These are phyloP conservation scores for Yarrowia sp. DNA, from an alignment of 805 yeast species.

Conservation along the genomic window DNA sequence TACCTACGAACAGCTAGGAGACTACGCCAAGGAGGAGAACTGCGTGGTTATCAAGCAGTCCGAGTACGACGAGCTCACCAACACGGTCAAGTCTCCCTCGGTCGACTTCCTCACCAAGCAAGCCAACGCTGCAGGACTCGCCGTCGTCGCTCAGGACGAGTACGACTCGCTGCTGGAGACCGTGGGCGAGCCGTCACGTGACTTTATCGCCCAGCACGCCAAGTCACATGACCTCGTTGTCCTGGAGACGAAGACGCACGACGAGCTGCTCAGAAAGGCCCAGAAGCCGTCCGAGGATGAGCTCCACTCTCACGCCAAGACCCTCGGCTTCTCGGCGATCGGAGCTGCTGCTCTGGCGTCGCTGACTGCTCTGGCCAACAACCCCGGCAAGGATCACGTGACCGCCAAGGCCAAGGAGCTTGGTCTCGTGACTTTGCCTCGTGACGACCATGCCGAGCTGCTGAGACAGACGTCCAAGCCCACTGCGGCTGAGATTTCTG, in stretches of 20 bases:
- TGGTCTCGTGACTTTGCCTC: slow-evolving; percentile 49
- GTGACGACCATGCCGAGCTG: slow-evolving; percentile 47
- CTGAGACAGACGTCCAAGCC: slow-evolving; percentile 39
- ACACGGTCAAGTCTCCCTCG: slow-evolving; percentile 5
- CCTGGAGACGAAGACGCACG: slow-evolving; percentile 49
- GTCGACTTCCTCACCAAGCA: not conserved
- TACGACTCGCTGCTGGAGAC: slow-evolving; percentile 34
- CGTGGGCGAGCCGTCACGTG: slow-evolving; percentile 42
- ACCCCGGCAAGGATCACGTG: slow-evolving; percentile 27
- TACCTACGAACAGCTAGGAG: slow-evolving; percentile 47
- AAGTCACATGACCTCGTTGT: slow-evolving; percentile 47
- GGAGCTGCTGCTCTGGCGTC: slow-evolving; percentile 30
- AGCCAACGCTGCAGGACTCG: slow-evolving; percentile 20
- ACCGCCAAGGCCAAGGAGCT: slow-evolving; percentile 42
- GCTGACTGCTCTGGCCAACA: slow-evolving; percentile 29
- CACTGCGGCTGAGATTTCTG: slow-evolving; percentile 39
- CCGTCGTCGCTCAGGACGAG: slow-evolving; percentile 28
- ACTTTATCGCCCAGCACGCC: slow-evolving; percentile 49
- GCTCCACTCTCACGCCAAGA: slow-evolving; percentile 30
- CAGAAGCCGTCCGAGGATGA: slow-evolving; percentile 35
- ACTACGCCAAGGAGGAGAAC: slow-evolving; percentile 44
- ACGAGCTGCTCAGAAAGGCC: slow-evolving; percentile 40
- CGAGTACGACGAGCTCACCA: slow-evolving; percentile 5
- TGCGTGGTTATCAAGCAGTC: slow-evolving; percentile 43
- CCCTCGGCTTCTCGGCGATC: slow-evolving; percentile 10